Evolutionary conservation across 192 early-diverging fungal species (phyloP), one percentile per base, ranked within the genome.

Genomic region (Dissophora globulifera): DNA sequence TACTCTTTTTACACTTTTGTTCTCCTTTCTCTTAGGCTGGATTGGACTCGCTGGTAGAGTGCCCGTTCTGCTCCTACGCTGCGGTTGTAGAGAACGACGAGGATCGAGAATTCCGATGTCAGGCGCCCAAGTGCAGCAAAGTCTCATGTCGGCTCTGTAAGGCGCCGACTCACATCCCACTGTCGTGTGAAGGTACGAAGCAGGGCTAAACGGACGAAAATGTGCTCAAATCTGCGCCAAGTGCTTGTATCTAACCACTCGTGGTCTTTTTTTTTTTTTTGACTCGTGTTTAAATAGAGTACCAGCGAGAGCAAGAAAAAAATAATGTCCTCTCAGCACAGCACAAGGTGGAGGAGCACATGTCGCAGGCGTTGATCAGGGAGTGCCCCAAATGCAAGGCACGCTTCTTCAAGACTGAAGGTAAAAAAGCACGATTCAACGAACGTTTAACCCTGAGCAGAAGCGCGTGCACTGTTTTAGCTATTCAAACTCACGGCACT

Each of bases 301-400:
- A 71, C 22, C 55, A 54, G 8, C 82, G 84, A 58, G 84, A 88
- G 27, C 56, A 30, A 23, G 63, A 76, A 38, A 53, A 76, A 42
- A 45, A 76, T 25, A 74, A 66, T 38, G 76, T 70, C 0, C 40
- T 85, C 22, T 68, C 58, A 51, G 80, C 58, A 3, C 80, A 83
- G 29, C 87, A 88, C 50, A 57, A 55, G 33, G 71, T 88, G 9
- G 87, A 86, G 31, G 87, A 88, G 56, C 68, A 80, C 19, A 85
- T 87, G 85, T 82, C 86, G 13, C 61, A 84, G 32, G 87, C 87
- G 3, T 54, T 88, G 48, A 65, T 88, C 20, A 62, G 87, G 19
- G 78, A 80, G 50, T 88, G 87, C 59, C 74, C 82, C 9, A 82
- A 84, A 47, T 88, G 87, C 65, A 72, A 54, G 15, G 55, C 63